A percentile compares a stretch with the other conserved stretches of the same genome.
These are phyloP conservation scores for Neonothopanus nambi DNA, from an alignment of 1,284 basidiomycete genomes.

Conservation along the genomic window DNA sequence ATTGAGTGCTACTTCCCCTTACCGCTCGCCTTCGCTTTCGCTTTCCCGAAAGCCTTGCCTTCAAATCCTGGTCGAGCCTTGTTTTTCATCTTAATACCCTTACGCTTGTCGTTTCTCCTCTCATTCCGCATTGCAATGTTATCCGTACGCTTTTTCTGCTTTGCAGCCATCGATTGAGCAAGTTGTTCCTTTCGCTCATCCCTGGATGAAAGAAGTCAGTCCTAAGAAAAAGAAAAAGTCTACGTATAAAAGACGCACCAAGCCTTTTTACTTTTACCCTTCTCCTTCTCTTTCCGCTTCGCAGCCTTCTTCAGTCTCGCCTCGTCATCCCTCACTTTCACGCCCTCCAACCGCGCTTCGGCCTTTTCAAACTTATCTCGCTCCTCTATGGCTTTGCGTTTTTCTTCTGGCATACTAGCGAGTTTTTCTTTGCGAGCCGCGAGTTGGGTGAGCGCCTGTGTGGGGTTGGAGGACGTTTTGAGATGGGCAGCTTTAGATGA, in stretches of 20 bases:
- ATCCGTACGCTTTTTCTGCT: constrained; percentile 85
- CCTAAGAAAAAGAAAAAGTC: constrained; percentile 7
- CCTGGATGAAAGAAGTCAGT: constrained; percentile 44
- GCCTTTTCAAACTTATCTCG: constrained; percentile 87
- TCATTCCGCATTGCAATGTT: constrained; percentile 86
- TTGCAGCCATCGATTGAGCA: constrained; percentile 70
- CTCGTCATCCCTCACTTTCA: constrained; percentile 87
- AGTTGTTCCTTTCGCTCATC: constrained; percentile 82
- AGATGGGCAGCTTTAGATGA: constrained; percentile 55
- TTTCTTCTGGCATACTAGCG: constrained; percentile 73
- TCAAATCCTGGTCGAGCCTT: constrained; percentile 83
- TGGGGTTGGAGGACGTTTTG: constrained; percentile 75
- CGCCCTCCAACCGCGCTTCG: constrained; percentile 78
- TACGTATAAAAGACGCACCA: constrained; percentile 71
- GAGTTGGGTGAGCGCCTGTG: constrained; percentile 82
- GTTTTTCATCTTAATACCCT: constrained; percentile 56
- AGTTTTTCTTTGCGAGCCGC: constrained; percentile 73
- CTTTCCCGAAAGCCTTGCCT: constrained; percentile 72
- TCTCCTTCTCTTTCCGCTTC: constrained; percentile 88
- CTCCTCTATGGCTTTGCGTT: constrained; percentile 76
- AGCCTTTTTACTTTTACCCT: constrained; percentile 76
- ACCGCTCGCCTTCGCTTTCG: constrained; percentile 38
- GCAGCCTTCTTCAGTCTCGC: constrained; percentile 82
- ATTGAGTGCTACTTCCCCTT: no score
- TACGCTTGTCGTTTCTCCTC: constrained; percentile 73